Percentiles rank a stretch among this genome's conserved stretches.
Conservation (phyloP, 2,329 filamentous ascomycete species). For the Venturia nashicola region DNA sequence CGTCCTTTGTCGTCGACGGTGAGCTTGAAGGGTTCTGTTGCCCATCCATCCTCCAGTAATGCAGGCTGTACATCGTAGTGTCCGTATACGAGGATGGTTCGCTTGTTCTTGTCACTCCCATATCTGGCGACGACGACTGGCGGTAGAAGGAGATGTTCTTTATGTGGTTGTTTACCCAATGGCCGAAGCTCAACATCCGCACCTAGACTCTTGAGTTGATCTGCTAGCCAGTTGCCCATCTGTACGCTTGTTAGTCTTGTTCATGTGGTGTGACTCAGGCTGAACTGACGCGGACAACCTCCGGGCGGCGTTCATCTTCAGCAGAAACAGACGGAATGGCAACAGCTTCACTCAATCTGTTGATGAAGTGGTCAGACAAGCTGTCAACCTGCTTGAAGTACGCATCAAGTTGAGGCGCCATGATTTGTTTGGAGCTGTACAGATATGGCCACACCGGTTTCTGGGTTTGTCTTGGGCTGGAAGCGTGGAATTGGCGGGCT, state of each 20-base stretch:
- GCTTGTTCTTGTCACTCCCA: slow-evolving; percentile 82
- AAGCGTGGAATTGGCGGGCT: background rate
- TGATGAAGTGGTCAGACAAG: slow-evolving; percentile 71
- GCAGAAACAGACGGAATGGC: slow-evolving; percentile 94
- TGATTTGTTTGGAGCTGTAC: slow-evolving; percentile 48
- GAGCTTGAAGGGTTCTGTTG: slow-evolving; percentile 84
- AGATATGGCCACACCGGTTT: slow-evolving; percentile 32
- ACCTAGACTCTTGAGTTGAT: slow-evolving; percentile 71
- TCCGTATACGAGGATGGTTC: slow-evolving; percentile 91
- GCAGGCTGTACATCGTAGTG: slow-evolving; percentile 99
- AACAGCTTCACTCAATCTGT: slow-evolving; percentile 80
- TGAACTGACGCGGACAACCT: slow-evolving; percentile 63
- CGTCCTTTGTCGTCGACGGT: slow-evolving; percentile 78
- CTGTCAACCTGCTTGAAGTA: slow-evolving; percentile 89
- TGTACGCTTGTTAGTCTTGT: slow-evolving; percentile 17
- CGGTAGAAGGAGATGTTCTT: slow-evolving; percentile 80
- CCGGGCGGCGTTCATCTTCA: slow-evolving; percentile 73
- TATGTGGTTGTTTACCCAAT: slow-evolving; percentile 83
- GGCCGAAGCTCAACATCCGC: slow-evolving; percentile 77
- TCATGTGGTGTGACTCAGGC: background rate
- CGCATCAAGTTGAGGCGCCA: slow-evolving; percentile 81
- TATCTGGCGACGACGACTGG: slow-evolving; percentile 89
- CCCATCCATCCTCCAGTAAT: slow-evolving; percentile 86
- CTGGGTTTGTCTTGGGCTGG: background rate
- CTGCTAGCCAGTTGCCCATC: slow-evolving; percentile 87